Evolutionary conservation across 140 eudicot genomes (phyloP), one percentile per base, ranked within the genome.

Genomic region (Stevia rebaudiana): DNA sequence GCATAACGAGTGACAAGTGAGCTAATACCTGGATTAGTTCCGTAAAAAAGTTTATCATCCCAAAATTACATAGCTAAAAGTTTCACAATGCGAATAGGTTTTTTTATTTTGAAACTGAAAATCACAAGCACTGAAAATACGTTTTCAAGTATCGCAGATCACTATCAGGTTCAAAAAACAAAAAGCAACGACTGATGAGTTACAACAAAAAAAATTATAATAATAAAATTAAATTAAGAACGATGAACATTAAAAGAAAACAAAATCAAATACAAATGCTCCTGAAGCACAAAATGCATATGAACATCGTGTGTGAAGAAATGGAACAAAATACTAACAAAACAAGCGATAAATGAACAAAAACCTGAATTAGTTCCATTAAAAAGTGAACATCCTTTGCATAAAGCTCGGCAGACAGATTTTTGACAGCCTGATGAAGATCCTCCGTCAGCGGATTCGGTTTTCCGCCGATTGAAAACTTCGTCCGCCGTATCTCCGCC

Each of bases 361-460:
- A 63, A 19, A 83, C 88, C 82, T 83, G 85, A 25, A 83, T 76
- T 3, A 83, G 61, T 55, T 83, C 88, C 88, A 83, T 83, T 3
- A 81, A 71, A 18, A 81, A 78, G 30, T 81, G 86, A 16, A 77
- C 82, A 31, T 81, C 86, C 22, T 81, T 81, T 0, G 82, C 75
- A 61, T 81, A 81, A 18, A 81, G 81, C 59, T 81, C 87, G 1
- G 83, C 79, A 33, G 88, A 82, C 21, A 81, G 67, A 43, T 77
- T 74, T 47, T 65, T 81, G 8, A 81, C 86, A 2, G 87, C 87
- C 51, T 78, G 79, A 23, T 76, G 83, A 11, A 82, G 74, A 51
- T 79, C 76, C 46, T 78, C 80, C 8, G 81, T 82, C n/a, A 74
- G 55, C 12, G 81, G 83, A 67, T 70, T 78, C 53, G 72, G 71